Evolutionary conservation across 805 yeast genomes (phyloP), one percentile per base, ranked within the genome.

Genomic region (Metschnikowia kunwiensis): DNA sequence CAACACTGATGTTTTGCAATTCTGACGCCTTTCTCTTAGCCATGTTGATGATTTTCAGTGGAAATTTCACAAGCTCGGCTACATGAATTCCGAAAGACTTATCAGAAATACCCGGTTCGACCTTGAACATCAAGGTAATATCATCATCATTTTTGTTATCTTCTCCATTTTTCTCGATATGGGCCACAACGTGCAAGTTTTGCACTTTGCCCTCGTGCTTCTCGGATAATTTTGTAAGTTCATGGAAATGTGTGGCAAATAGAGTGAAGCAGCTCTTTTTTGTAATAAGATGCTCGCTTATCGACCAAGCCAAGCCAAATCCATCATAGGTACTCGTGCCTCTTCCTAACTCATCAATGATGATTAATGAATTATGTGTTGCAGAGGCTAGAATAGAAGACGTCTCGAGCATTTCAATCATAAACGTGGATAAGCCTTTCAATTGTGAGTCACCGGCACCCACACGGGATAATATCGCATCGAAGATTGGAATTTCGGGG

Each of bases 391-490:
- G 68, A 47, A 93, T 91, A 2, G 91, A 78, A 0, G 96, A 82
- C 34, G 96, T 86, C 53, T 93, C 98, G 34, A 87, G 69, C 97
- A 93, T 88, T 60, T 93, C 99, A 18, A 95, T 86, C 86, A 86
- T 85, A 53, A 93, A 93, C 0, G 98, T 93, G 0, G 97, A 89
- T 19, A 93, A 86, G 17, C 98, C 98, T 60, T 91, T 89, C 54
- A 93, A 70, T 61, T 93, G 98, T 0, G 97, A 91, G 58, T 93
- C 98, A 9, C 97, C 95, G 2, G 98, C 97, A 8, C 98, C 98
- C n/a, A 93, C 96, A 55, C 98, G 78, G 10, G 97, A 94, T 42
- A 93, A 72, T 5, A 93, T 82, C 2, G 96, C 87, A 61, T 93
- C 98, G 44, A 91, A 87, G 2, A 93, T 69, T 9, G 87, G 79